Conservation (phyloP, 768 basidiomycete species). For the Leccinum rimulosum region DNA sequence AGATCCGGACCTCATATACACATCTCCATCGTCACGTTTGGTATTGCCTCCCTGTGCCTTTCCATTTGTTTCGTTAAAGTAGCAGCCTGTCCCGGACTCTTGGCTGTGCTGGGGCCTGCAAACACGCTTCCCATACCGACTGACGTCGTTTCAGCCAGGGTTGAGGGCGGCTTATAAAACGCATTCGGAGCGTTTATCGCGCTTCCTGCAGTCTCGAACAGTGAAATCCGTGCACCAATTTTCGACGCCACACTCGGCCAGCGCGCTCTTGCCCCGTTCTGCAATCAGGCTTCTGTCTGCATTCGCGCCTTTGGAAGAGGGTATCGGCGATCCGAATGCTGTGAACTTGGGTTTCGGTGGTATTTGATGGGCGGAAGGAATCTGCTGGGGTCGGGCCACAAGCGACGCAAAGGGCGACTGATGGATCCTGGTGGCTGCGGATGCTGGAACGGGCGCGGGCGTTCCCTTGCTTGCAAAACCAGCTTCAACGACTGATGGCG, state of each 20-base stretch:
- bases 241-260: conserved; percentile 6
- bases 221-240: conserved; percentile 14
- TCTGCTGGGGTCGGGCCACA: conserved; percentile 1
- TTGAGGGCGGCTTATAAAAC: conserved; percentile 56
- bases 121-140: too few relatives aligned
- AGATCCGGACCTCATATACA: conserved; percentile 20
- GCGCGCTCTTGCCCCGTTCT: conserved; percentile 13
- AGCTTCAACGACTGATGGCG: conserved; percentile 3
- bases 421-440: background rate
- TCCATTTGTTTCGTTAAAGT: conserved; percentile 4
- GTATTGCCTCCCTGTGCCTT: background rate
- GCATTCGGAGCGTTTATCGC: conserved; percentile 47
- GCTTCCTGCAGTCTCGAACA: too few relatives aligned
- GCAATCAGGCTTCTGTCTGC: conserved; percentile 8
- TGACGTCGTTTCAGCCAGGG: background rate
- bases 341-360: conserved; percentile 24
- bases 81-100: too few relatives aligned
- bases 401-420: conserved; percentile 4
- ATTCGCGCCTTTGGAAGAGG: background rate
- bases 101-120: too few relatives aligned
- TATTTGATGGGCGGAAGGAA: background rate
- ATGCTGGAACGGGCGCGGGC: background rate
- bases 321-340: conserved; percentile 27
- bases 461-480: conserved; percentile 8
- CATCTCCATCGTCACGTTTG: conserved; percentile 14